Evolutionary conservation across 164 flowering plant species (phyloP).

Genomic region (Euptelea pleiosperma): DNA sequence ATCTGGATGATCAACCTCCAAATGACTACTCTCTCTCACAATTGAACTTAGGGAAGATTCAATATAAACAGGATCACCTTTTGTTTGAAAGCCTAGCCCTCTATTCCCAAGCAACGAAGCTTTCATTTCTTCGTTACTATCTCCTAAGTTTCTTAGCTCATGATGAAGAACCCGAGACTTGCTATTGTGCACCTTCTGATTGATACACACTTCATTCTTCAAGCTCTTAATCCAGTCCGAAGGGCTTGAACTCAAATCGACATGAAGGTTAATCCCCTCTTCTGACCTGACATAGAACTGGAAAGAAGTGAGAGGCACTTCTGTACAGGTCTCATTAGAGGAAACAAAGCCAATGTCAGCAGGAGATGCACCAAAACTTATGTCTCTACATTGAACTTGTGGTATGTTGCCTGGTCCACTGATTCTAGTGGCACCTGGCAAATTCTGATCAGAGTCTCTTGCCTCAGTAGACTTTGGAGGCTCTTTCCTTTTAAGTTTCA

Average conservation of each 20-base stretch:
- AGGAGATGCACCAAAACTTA: constrained; percentile 13
- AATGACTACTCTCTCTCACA: constrained; percentile 12
- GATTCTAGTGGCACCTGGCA: neutral
- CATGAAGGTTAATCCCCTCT: constrained; percentile 52
- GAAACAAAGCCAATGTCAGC: constrained; percentile 15
- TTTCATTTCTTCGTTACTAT: constrained; percentile 19
- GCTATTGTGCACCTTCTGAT: constrained; percentile 14
- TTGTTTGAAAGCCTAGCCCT: constrained; percentile 11
- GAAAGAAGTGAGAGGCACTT: constrained; percentile 28
- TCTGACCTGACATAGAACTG: constrained; percentile 54
- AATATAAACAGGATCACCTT: constrained; percentile 5
- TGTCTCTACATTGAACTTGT: constrained; percentile 6
- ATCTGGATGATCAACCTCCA: constrained; percentile 12
- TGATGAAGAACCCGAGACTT: constrained; percentile 26
- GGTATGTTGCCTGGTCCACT: constrained; percentile 5
- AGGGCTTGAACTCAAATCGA: constrained; percentile 47
- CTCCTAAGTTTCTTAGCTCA: constrained; percentile 24
- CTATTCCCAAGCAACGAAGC: constrained; percentile 10
- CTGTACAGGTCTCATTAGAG: constrained; percentile 7
- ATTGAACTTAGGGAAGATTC: constrained; percentile 16
- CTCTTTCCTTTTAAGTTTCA: constrained; percentile 12
- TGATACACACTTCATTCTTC: constrained; percentile 34
- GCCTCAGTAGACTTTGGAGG: neutral
- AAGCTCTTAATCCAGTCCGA: constrained; percentile 46
- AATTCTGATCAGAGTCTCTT: constrained; percentile 3